Evolutionary conservation across 1,284 basidiomycete genomes (phyloP).

Genomic region (Trichosporon inkin): DNA sequence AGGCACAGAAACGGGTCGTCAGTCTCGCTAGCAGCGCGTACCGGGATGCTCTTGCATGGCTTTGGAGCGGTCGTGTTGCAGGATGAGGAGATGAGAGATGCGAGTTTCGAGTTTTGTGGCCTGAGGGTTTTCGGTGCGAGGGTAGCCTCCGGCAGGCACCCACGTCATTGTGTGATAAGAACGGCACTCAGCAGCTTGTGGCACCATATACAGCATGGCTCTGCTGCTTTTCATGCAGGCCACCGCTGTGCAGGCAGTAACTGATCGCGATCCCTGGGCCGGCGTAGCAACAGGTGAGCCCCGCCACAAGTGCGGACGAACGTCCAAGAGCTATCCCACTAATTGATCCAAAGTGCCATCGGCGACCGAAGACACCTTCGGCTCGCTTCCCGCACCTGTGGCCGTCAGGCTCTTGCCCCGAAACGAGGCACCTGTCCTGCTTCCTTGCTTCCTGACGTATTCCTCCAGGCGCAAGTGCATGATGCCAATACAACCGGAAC

Average conservation of each 20-base stretch:
- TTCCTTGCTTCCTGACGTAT: background rate
- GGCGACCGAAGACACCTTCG: no score
- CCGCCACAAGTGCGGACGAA: no score
- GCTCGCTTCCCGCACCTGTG: no score
- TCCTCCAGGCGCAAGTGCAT: background rate
- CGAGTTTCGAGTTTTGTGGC: slow-evolving; percentile 4
- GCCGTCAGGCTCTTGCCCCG: no score
- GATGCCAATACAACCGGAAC: background rate
- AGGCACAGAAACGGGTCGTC: background rate
- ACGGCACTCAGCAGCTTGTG: background rate
- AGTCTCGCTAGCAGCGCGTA: slow-evolving; percentile 1
- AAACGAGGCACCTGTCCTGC: no score
- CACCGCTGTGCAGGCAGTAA: no score
- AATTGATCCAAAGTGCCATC: no score
- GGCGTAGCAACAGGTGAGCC: no score
- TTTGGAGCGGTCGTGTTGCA: background rate
- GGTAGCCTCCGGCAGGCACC: background rate
- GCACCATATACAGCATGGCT: background rate
- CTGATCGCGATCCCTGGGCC: no score
- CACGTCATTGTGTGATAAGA: slow-evolving; percentile 1
- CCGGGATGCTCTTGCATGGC: slow-evolving; percentile 1
- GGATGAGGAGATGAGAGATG: background rate
- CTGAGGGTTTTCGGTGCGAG: background rate
- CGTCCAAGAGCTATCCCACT: no score
- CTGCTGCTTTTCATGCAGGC: no score